Percentiles rank a stretch among this genome's conserved stretches.
Evolutionary conservation across 164 flowering plant species (phyloP).

Genomic region (Annona cherimola): DNA sequence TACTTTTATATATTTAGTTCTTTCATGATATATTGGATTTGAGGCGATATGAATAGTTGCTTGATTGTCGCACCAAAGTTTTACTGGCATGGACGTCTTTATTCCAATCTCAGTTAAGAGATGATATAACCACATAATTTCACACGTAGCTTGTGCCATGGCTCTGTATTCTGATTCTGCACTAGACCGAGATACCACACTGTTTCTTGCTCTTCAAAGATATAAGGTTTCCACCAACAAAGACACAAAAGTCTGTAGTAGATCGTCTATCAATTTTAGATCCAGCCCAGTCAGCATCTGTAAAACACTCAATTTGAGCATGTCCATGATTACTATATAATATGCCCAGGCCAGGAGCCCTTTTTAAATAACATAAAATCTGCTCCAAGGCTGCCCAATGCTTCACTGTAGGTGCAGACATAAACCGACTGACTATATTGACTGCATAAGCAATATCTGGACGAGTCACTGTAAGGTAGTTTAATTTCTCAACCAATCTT

Average conservation of each 20-base stretch:
- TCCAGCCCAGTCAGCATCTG: not conserved
- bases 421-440: not conserved
- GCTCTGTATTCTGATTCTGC: not conserved
- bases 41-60: too few species aligned
- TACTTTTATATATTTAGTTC: too few species aligned
- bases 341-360: not conserved
- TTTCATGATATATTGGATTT: too few species aligned
- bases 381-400: not conserved
- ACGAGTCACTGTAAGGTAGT: not conserved
- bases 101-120: too few species aligned
- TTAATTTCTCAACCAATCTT: not conserved
- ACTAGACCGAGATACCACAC: not conserved
- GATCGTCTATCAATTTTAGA: not conserved
- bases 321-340: not conserved
- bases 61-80: too few species aligned
- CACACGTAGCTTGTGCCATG: not conserved
- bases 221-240: not conserved
- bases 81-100: too few species aligned
- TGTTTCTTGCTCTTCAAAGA: not conserved
- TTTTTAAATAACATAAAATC: not conserved
- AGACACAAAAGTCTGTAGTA: not conserved
- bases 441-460: not conserved
- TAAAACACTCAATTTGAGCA: not conserved
- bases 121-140: too few species aligned
- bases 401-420: not conserved